A percentile compares a stretch with the other conserved stretches of the same genome.
phyloP scores from a whole-genome alignment of 2,329 filamentous ascomycete genomes.

The Didymella sp. region DNA sequence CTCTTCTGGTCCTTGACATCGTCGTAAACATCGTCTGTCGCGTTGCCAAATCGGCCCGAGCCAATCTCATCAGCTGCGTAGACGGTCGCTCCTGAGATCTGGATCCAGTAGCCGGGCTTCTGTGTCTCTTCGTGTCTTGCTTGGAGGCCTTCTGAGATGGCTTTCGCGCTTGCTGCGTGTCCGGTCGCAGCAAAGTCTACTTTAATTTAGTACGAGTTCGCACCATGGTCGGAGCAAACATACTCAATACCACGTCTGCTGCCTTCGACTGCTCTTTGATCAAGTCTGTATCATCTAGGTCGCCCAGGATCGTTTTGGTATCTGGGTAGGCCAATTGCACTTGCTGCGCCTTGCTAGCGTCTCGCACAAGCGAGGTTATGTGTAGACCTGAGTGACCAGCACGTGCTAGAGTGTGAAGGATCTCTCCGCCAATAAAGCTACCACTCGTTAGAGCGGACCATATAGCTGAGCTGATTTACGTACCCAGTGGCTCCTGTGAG shows the following conservation, averaged over 20 bases:
- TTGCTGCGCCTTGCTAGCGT: slow-evolving; percentile 14
- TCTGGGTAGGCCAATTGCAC: slow-evolving; percentile 14
- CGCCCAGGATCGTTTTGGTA: slow-evolving; percentile 12
- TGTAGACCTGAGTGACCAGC: slow-evolving; percentile 5
- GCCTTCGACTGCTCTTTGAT: slow-evolving; percentile 15
- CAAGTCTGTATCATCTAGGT: slow-evolving; percentile 14
- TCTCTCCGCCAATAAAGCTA: slow-evolving; percentile 21
- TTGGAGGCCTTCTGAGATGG: slow-evolving; percentile 19
- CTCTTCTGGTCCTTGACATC: slow-evolving; percentile 16
- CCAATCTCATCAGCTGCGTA: slow-evolving; percentile 17
- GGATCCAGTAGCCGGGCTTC: slow-evolving; percentile 18
- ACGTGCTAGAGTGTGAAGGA: slow-evolving; percentile 15
- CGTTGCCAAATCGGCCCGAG: slow-evolving; percentile 11
- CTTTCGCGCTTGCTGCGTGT: slow-evolving; percentile 19
- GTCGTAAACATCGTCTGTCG: slow-evolving; percentile 15
- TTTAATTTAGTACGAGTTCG: not conserved
- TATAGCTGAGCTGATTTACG: not conserved
- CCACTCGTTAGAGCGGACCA: not conserved
- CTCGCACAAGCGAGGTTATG: slow-evolving; percentile 18
- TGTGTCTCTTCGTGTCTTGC: slow-evolving; percentile 9
- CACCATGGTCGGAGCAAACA: not conserved
- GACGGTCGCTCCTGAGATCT: slow-evolving; percentile 22
- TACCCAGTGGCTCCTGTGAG: slow-evolving; percentile 24
- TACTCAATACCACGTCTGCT: slow-evolving; percentile 20
- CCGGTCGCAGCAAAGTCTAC: slow-evolving; percentile 21